These are phyloP conservation scores for Alloascoidea africana DNA, from an alignment of 805 yeast genomes.

Conservation along the genomic window DNA sequence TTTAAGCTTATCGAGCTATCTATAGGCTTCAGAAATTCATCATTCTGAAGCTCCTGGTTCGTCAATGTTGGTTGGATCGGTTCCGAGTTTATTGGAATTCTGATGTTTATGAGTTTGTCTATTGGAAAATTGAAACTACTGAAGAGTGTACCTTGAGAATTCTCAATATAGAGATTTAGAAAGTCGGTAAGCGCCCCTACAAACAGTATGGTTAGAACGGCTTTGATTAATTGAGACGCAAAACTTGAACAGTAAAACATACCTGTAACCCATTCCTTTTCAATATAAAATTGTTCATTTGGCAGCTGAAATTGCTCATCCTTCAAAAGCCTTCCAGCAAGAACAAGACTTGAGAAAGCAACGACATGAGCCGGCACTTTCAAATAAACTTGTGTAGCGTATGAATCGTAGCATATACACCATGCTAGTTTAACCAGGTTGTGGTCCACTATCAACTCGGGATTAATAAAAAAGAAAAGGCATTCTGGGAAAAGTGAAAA, in stretches of 20 bases:
- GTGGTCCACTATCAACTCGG: conserved; percentile 23
- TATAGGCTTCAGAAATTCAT: conserved; percentile 3
- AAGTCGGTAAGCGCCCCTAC: conserved; percentile 39
- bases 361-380: conserved; percentile 64
- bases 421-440: conserved; percentile 44
- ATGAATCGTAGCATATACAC: conserved; percentile 62
- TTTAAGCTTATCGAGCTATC: not conserved
- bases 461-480: too few species aligned
- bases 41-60: conserved; percentile 5
- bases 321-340: conserved; percentile 36
- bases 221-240: conserved; percentile 16
- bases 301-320: conserved; percentile 15
- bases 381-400: conserved; percentile 51
- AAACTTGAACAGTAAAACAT: conserved; percentile 8
- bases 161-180: conserved; percentile 45
- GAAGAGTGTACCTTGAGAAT: conserved; percentile 34
- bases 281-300: conserved; percentile 5
- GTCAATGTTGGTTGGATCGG: conserved; percentile 9
- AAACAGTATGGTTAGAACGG: conserved; percentile 13
- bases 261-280: conserved; percentile 7
- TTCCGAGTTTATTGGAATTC: conserved; percentile 29
- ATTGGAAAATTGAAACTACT: conserved; percentile 23
- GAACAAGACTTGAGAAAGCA: conserved; percentile 50
- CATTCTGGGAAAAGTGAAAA: too few species aligned
- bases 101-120: conserved; percentile 23